phyloP scores from a whole-genome alignment of 495 filamentous ascomycete genomes.

The Cairneyella variabilis region DNA sequence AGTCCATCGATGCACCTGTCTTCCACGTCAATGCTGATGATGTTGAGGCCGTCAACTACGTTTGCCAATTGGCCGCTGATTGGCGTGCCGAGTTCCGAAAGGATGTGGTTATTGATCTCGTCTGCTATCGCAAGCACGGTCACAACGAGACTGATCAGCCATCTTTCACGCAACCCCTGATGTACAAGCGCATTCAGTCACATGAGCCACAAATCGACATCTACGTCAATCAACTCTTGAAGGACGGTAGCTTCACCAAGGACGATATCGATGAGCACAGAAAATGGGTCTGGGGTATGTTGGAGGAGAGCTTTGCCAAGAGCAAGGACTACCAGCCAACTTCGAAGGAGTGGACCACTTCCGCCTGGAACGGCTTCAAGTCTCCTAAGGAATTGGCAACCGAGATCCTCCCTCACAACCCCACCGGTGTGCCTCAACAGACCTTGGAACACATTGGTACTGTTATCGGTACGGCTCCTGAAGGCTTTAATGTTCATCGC shows the following conservation, averaged over 20 bases:
- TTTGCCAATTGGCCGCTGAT: constrained; percentile 93
- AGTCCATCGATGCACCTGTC: constrained; percentile 94
- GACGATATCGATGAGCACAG: constrained; percentile 98
- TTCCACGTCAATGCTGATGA: constrained; percentile 99
- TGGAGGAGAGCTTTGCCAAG: constrained; percentile 92
- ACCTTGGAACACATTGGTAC: constrained; percentile 75
- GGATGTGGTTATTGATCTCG: constrained; percentile 95
- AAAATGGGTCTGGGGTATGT: constrained; percentile 99
- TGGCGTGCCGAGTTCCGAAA: constrained; percentile 97
- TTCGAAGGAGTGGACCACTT: constrained; percentile 96
- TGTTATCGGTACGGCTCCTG: constrained; percentile 69
- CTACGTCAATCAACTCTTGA: constrained; percentile 83
- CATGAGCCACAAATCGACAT: constrained; percentile 78
- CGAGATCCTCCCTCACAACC: constrained; percentile 88
- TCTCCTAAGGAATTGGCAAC: constrained; percentile 95
- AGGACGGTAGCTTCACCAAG: constrained; percentile 91
- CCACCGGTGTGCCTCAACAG: constrained; percentile 70
- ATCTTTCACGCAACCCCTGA: constrained; percentile 97
- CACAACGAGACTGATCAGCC: constrained; percentile 99
- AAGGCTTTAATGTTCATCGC: constrained; percentile 82
- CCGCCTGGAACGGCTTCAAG: constrained; percentile 98
- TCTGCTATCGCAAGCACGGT: constrained; percentile 98
- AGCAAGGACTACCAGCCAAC: constrained; percentile 97
- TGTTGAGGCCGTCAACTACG: constrained; percentile 96
- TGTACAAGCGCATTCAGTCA: constrained; percentile 93